Base-by-base conservation (phyloP, 108 stramenopile species). In the Cyclotella atomus region DNA sequence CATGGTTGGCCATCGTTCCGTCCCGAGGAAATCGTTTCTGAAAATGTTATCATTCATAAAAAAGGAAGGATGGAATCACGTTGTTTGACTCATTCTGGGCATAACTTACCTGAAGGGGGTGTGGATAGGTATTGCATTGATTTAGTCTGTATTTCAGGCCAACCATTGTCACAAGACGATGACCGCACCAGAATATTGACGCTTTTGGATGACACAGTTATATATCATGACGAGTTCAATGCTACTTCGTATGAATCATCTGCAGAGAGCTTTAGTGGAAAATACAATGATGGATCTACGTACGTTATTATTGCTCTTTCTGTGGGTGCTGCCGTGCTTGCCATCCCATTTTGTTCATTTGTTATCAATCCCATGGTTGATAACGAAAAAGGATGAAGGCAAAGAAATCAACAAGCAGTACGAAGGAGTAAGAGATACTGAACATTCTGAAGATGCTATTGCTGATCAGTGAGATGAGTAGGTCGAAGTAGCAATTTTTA, bases 1-100 rank as follows among this genome's bases (percentile, higher is more conserved):
- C 89, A 90, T 21, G 71, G 71, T 15, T 71, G 71, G 71, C 71
- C 71, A 21, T 71, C 71, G 0, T 71, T 71, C 21, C 29, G 71
- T 27, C 71, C 71, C 0, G 60, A 71, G 45, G 78, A 79, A 41
- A 20, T 68, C 17, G 29, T 74, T 21, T 46, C 34, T 2, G 79
- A 80, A 44, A 75, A 80, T 47, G 73, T 80, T 5, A 68, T 75
- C 30, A 34, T 75, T 17, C 70, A 76, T 25, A 17, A 71, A 21
- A 73, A 74, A 34, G 73, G 73, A 29, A 55, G 73, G 36, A 75
- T 80, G 68, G 68, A 75, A 59, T 75, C 74, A 25, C 29, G 46
- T 8, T 80, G 79, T n/a, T 20, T 47, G 24, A 77, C 77, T 14
- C 77, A 77, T 34, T 41, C 73, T 19, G 77, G 77, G 4, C 70